These are phyloP conservation scores for Camellia oleifera DNA, from an alignment of 179 eudicot species.

Conservation along the genomic window DNA sequence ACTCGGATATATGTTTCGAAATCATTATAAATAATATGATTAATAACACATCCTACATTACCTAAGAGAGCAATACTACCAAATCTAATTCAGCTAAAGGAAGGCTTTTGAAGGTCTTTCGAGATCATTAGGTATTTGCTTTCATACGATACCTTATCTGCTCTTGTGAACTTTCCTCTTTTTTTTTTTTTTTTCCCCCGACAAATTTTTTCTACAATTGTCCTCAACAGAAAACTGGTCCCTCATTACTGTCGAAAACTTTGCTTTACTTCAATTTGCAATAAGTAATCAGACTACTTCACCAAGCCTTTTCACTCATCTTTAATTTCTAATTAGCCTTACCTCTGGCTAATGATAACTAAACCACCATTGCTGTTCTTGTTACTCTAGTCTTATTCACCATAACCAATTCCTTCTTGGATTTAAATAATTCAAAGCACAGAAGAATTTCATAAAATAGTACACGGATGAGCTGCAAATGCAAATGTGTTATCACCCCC, in stretches of 20 bases:
- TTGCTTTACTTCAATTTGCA: conserved; percentile 5
- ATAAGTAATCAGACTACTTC: neutral
- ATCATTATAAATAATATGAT: neutral
- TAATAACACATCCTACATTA: conserved; percentile 6
- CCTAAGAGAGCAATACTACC: neutral
- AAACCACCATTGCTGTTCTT: neutral
- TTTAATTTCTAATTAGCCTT: neutral
- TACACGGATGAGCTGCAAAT: no score
- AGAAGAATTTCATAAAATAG: no score
- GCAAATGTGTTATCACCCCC: neutral
- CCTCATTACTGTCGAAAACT: neutral
- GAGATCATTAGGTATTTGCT: neutral
- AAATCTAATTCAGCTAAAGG: neutral
- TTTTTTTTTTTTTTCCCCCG: neutral
- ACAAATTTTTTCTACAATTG: neutral
- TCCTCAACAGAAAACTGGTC: neutral
- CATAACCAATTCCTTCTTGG: neutral
- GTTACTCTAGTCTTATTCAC: neutral
- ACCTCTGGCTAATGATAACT: neutral
- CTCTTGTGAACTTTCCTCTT: neutral
- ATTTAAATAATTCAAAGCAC: neutral
- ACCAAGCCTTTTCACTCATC: neutral
- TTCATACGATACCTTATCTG: conserved; percentile 1
- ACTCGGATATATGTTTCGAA: no score
- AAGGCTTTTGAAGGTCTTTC: conserved; percentile 11